phyloP scores from a whole-genome alignment of 768 basidiomycete species.

The Tricholoma hemisulphureum region DNA sequence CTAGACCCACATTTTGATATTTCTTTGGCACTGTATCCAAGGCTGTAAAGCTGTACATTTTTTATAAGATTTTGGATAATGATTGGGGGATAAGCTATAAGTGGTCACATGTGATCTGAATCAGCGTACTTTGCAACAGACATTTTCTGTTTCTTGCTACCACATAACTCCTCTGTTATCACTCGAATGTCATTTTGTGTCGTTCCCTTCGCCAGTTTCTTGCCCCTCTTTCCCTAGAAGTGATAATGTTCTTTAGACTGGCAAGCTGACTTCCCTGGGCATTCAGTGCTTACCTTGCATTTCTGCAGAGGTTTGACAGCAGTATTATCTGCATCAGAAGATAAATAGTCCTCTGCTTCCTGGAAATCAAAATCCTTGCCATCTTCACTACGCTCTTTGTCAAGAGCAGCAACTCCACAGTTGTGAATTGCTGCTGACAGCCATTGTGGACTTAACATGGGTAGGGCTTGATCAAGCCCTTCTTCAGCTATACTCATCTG shows the following conservation, averaged over 20 bases:
- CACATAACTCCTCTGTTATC: not conserved
- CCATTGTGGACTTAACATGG: not conserved
- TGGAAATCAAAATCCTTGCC: slow-evolving; percentile 5
- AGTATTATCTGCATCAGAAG: too few relatives aligned
- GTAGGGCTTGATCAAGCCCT: not conserved
- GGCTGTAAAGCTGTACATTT: not conserved
- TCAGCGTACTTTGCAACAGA: not conserved
- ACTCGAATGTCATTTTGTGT: slow-evolving; percentile 1
- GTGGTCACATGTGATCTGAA: not conserved
- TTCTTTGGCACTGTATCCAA: not conserved
- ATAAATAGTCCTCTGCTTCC: not conserved
- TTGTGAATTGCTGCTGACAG: not conserved
- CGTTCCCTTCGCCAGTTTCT: not conserved
- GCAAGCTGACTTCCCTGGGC: not conserved
- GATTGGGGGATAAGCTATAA: not conserved
- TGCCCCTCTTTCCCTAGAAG: not conserved
- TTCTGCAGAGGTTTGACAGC: too few relatives aligned
- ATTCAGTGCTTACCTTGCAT: too few relatives aligned
- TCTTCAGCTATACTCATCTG: slow-evolving; percentile 5
- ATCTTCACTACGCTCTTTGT: not conserved
- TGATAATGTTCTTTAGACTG: not conserved
- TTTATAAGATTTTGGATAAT: not conserved
- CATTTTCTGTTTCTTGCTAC: not conserved
- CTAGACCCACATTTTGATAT: slow-evolving; percentile 4
- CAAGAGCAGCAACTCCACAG: not conserved